phyloP scores from a whole-genome alignment of 2,329 filamentous ascomycete species.

The Trichothecium roseum region DNA sequence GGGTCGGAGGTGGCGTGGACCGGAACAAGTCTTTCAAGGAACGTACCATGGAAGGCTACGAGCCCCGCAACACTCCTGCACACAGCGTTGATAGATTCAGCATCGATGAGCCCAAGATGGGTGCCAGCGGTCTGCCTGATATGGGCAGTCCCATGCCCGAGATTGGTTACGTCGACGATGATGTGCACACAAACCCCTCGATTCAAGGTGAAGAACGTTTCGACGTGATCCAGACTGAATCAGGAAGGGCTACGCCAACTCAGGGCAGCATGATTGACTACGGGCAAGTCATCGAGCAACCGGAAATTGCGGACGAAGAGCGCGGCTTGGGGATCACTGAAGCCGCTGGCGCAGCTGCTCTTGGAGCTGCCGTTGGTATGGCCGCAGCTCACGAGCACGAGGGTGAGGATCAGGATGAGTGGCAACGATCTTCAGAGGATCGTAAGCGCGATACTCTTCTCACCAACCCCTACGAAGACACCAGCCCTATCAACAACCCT shows the following conservation, averaged over 20 bases:
- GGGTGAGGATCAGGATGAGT: slow-evolving; percentile 53
- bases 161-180: slow-evolving; percentile 56
- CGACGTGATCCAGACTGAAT: slow-evolving; percentile 49
- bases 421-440: slow-evolving; percentile 51
- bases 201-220: slow-evolving; percentile 54
- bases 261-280: slow-evolving; percentile 13
- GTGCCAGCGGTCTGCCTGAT: slow-evolving; percentile 59
- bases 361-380: slow-evolving; percentile 37
- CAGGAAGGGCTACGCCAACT: slow-evolving; percentile 43
- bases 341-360: slow-evolving; percentile 42
- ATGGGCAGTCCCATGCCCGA: slow-evolving; percentile 65
- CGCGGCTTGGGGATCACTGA: slow-evolving; percentile 35
- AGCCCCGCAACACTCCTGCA: slow-evolving; percentile 43
- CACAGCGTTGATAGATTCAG: slow-evolving; percentile 50
- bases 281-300: slow-evolving; percentile 16
- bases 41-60: slow-evolving; percentile 45
- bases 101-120: slow-evolving; percentile 47
- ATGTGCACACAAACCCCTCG: slow-evolving; percentile 77
- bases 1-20: slow-evolving; percentile 41
- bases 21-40: slow-evolving; percentile 58
- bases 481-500: slow-evolving; percentile 50
- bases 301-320: slow-evolving; percentile 21
- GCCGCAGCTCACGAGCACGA: slow-evolving; percentile 39
- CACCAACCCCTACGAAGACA: slow-evolving; percentile 57
- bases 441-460: slow-evolving; percentile 55